These are phyloP conservation scores for Plantago coronopus DNA, from an alignment of 305 asterid genomes.

Conservation along the genomic window DNA sequence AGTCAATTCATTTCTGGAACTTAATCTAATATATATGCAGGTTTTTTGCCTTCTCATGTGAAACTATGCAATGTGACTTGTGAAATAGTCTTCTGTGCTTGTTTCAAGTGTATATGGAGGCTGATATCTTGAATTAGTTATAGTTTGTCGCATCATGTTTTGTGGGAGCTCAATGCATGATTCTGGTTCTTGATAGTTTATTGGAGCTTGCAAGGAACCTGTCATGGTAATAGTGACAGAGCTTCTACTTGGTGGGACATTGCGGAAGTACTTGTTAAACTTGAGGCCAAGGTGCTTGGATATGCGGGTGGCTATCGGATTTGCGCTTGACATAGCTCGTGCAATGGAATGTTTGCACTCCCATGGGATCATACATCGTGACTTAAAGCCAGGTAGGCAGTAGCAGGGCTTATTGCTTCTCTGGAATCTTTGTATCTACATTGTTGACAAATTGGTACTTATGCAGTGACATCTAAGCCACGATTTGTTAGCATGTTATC, in stretches of 20 bases:
- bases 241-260: conserved; percentile 55
- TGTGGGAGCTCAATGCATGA: conserved; percentile 2
- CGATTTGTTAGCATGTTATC: too few species aligned
- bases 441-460: not conserved
- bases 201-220: conserved; percentile 65
- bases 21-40: too few species aligned
- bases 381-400: conserved; percentile 61
- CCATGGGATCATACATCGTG: conserved; percentile 61
- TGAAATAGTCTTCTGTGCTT: not conserved
- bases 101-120: not conserved
- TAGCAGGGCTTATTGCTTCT: not conserved
- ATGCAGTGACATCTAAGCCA: not conserved
- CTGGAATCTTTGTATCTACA: not conserved
- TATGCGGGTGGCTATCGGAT: conserved; percentile 40
- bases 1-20: conserved; percentile 13
- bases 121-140: not conserved
- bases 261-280: conserved; percentile 46
- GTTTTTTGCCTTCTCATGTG: not conserved
- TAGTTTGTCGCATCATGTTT: not conserved
- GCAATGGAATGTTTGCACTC: conserved; percentile 63
- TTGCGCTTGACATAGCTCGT: conserved; percentile 57
- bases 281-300: conserved; percentile 48
- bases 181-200: conserved; percentile 33
- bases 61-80: not conserved
- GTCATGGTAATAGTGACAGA: conserved; percentile 59